Percentiles rank a stretch among this genome's conserved stretches.
phyloP scores from a whole-genome alignment of 2,329 filamentous ascomycete genomes.

The Sporothrix pallida region DNA sequence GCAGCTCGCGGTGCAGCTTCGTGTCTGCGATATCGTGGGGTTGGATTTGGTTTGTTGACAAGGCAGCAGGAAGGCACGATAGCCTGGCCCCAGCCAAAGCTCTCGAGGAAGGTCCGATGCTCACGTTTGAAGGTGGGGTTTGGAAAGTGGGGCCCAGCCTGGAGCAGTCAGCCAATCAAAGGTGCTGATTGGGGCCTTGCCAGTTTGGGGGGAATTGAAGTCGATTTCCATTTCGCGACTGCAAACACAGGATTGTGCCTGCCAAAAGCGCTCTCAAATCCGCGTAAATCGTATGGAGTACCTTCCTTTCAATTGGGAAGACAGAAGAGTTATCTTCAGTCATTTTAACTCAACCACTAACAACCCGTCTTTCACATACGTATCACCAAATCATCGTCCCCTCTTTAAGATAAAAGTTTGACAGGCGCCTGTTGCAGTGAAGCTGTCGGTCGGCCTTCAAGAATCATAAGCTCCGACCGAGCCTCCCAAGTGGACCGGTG shows the following conservation, averaged over 20 bases:
- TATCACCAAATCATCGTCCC: too few relatives aligned
- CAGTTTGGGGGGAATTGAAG: neutral
- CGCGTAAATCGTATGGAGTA: too few relatives aligned
- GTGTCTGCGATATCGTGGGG: neutral
- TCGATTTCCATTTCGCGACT: neutral
- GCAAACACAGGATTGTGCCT: neutral
- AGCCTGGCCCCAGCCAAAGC: slow-evolving; percentile 4
- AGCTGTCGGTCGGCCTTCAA: neutral
- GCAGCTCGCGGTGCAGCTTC: neutral
- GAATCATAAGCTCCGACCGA: neutral
- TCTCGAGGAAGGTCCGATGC: slow-evolving; percentile 14
- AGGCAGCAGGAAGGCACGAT: slow-evolving; percentile 25
- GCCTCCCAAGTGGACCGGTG: neutral
- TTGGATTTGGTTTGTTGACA: slow-evolving; percentile 6
- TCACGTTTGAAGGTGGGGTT: slow-evolving; percentile 21
- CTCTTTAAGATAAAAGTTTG: too few relatives aligned
- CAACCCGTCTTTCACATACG: too few relatives aligned
- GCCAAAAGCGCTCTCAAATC: too few relatives aligned
- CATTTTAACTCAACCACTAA: too few relatives aligned
- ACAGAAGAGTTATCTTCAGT: neutral
- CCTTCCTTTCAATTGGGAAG: neutral
- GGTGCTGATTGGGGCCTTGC: slow-evolving; percentile 10
- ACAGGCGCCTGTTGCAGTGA: too few relatives aligned
- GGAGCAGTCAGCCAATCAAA: neutral
- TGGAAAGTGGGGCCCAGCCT: neutral